phyloP scores from a whole-genome alignment of 257 asterid genomes.

The Solanum ahanhuiri region DNA sequence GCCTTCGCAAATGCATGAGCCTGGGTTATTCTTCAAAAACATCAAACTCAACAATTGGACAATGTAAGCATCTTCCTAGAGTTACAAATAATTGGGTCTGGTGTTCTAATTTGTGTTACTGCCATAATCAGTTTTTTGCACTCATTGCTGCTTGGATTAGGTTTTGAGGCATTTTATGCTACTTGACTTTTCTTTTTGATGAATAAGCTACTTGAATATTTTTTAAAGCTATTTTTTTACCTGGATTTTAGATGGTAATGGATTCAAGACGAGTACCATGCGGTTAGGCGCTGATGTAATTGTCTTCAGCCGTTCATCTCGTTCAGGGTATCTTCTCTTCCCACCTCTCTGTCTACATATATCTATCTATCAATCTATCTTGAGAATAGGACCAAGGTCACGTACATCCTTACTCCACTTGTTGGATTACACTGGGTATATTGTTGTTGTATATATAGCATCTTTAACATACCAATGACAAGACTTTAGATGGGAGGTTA shows the following conservation, averaged over 20 bases:
- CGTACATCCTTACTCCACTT: background rate
- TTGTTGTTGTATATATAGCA: background rate
- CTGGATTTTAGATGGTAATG: conserved; percentile 69
- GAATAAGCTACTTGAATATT: background rate
- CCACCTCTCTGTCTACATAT: background rate
- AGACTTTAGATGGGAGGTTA: background rate
- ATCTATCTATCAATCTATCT: background rate
- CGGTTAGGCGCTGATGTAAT: conserved; percentile 88
- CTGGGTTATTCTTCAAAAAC: conserved; percentile 89
- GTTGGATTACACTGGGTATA: background rate
- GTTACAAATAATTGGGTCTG: conserved; percentile 6
- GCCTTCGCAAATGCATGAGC: conserved; percentile 88
- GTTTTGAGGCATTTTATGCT: background rate
- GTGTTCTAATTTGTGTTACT: background rate
- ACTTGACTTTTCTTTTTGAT: background rate
- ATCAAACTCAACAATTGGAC: conserved; percentile 73
- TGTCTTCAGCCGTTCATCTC: conserved; percentile 68
- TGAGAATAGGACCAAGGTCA: background rate
- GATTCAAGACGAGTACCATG: conserved; percentile 98
- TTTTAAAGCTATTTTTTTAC: background rate
- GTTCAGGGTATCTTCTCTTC: conserved; percentile 44
- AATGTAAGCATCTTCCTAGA: conserved; percentile 35
- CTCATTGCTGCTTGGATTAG: background rate
- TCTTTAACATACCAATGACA: background rate
- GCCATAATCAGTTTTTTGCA: background rate